Base-by-base conservation (phyloP, 106 monocot species). In the Phalaenopsis aphrodite region DNA sequence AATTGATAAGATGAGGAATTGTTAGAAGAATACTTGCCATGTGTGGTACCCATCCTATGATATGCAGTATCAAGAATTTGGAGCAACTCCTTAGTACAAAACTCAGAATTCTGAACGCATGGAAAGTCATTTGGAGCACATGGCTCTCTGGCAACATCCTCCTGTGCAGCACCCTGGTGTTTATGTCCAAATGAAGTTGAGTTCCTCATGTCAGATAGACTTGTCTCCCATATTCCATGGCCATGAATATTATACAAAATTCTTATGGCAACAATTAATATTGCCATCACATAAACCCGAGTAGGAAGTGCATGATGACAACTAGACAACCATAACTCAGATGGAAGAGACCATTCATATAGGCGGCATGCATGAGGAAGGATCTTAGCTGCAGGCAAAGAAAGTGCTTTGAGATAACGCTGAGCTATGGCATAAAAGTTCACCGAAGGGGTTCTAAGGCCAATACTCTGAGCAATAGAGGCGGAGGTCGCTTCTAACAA, bases 301-400 rank as follows among this genome's bases (percentile, higher is more conserved):
- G 94, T 89, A 21, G 98, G 94, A 82, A 90, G 82, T 23, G 82
- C 85, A 64, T 64, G 77, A 7, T 66, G 17, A 83, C 86, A 89
- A 52, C 84, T 81, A 18, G 92, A 90, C 79, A 98, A 84, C 94
- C 94, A 94, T 49, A 94, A 79, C 18, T 94, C 94, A 15, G 87
- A 86, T 84, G 92, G 97, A 58, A 90, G 84, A 37, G 90, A 83
- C 97, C 97, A 98, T 78, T 92, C 92, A 84, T 92, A 98, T 47
- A 94, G 72, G 37, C 77, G 84, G 41, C 88, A 92, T 5, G 89
- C 92, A 69, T 85, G 78, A 64, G 89, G 90, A 82, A 94, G 87
- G 76, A 98, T 90, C 77, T 85, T 86, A 23, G 88, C 88, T 21
- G 83, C 24, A 1, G 97, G 89, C 72, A 98, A 88, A 48, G 67